Base-by-base conservation (phyloP, 305 asterid genomes). In the Striga hermonthica region DNA sequence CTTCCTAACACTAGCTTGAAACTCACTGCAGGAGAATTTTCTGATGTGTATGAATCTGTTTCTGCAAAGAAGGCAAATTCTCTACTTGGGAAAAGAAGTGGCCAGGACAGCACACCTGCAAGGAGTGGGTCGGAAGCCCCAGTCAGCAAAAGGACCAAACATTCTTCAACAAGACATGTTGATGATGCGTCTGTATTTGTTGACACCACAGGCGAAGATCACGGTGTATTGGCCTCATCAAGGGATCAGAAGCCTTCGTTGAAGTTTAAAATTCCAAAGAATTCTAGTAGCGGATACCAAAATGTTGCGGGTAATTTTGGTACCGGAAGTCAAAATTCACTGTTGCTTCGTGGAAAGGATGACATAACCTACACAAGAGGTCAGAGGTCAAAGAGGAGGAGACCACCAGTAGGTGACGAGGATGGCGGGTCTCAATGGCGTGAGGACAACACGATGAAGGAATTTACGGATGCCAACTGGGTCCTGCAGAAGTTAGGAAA, bases 401-500 rank as follows among this genome's bases (percentile, higher is more conserved):
- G 95, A 64, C 88, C 92, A 16, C 79, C 84, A 40, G 67, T 61
- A 36, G 88, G 73, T 53, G 95, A 80, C 9, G 90, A 76, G 70
- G 86, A 82, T 74, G 61, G 81, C 72, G 63, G 81, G 60, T 65
- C 85, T 2, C 87, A 76, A 45, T 53, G 55, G 73, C 73, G 70
- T 37, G 90, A 78, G 64, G 90, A 78, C 62, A 73, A 68, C 56
- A 70, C 85, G 44, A 67, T 86, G 74, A 89, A 83, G 76, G 95
- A 90, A 70, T 80, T 90, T 57, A 73, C 86, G 59, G 96, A 82
- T 83, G 97, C 95, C 59, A 90, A 82, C 62, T 94, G 99, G 96
- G 80, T 94, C 78, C 77, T 94, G 65, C 93, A 94, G 86, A 94
- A 88, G 74, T 72, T 94, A 81, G 97, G 99, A 35, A 85, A 85